Base-by-base conservation (phyloP, 768 basidiomycete genomes). In the Suillus subluteus region DNA sequence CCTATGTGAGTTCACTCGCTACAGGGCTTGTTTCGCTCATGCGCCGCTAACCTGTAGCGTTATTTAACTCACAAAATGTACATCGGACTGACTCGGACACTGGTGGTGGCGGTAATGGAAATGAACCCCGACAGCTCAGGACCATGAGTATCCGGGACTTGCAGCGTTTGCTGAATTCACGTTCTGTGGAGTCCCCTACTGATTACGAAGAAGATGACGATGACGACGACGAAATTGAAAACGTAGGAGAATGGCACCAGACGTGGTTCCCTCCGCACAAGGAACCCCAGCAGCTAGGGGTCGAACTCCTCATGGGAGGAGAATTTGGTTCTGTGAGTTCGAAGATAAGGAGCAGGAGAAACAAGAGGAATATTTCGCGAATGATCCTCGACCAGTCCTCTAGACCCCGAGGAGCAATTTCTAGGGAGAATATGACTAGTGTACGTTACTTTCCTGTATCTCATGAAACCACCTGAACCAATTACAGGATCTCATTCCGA, bases 291-390 rank as follows among this genome's bases (percentile, higher is more conserved):
- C 71, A 84, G 62, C 82, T 79, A 40, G 95, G 95, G 3, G 71
- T 88, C 18, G 81, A 85, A 50, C 81, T 97, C 15, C 82, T 94
- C 12, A 84, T 84, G 69, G 83, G 88, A 70, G 95, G 95, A 56
- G 91, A 95, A 63, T 97, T 95, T 76, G 94, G 94, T 21, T 79
- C 85, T 65, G 81, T 92, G 41, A 79, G 81, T 43, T 77, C 81
- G 64, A 88, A 88, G 73, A 73, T 83, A 16, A 81, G 78, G 68
- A 76, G 79, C 40, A 79, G 81, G 55, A 79, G 76, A 37, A 79
- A 81, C 48, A 72, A 79, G 41, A 73, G 73, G 44, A 91, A 87
- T 67, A 61, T 89, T n/a, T 78, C 87, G 30, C 83, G 80, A 65
- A 71, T 77, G 23, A 73, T 92, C 13, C 72, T 84, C 46, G 80